Conservation (phyloP, 179 eudicot genomes). For the Patellifolia procumbens region DNA sequence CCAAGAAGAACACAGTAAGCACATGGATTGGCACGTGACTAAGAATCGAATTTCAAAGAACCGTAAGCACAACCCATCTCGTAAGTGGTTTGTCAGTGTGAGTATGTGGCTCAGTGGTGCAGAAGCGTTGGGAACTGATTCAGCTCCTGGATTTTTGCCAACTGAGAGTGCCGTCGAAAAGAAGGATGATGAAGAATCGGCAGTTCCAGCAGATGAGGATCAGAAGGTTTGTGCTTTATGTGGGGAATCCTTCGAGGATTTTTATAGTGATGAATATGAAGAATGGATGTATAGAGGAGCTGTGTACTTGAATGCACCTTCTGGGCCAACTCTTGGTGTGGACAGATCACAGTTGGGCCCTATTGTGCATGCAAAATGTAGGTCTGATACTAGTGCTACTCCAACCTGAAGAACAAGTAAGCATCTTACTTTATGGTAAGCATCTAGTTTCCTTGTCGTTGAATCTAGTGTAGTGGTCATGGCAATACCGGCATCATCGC, state of each 20-base stretch:
- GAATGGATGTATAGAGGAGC: constrained; percentile 99
- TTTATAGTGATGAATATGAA: constrained; percentile 86
- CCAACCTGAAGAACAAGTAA: constrained; percentile 39
- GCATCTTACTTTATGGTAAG: constrained; percentile 16
- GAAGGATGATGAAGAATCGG: constrained; percentile 73
- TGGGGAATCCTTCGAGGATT: constrained; percentile 88
- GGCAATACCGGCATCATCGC: neutral
- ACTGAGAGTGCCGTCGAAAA: constrained; percentile 62
- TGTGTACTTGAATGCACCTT: constrained; percentile 73
- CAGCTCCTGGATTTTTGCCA: constrained; percentile 76
- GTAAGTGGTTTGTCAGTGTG: constrained; percentile 84
- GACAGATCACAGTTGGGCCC: constrained; percentile 86
- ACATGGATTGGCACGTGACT: constrained; percentile 99
- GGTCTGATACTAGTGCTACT: constrained; percentile 58
- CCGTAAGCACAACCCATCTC: constrained; percentile 87
- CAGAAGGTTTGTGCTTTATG: constrained; percentile 83
- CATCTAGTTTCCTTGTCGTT: neutral
- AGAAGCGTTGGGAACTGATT: constrained; percentile 79
- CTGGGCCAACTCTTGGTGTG: constrained; percentile 53
- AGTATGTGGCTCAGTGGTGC: constrained; percentile 91
- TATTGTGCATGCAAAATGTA: constrained; percentile 94
- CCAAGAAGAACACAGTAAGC: constrained; percentile 93
- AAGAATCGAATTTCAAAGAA: constrained; percentile 77
- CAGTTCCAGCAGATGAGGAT: constrained; percentile 95
- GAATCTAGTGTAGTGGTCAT: neutral